phyloP scores from a whole-genome alignment of 2,329 filamentous ascomycete genomes.

The Sarocladium kiliense region DNA sequence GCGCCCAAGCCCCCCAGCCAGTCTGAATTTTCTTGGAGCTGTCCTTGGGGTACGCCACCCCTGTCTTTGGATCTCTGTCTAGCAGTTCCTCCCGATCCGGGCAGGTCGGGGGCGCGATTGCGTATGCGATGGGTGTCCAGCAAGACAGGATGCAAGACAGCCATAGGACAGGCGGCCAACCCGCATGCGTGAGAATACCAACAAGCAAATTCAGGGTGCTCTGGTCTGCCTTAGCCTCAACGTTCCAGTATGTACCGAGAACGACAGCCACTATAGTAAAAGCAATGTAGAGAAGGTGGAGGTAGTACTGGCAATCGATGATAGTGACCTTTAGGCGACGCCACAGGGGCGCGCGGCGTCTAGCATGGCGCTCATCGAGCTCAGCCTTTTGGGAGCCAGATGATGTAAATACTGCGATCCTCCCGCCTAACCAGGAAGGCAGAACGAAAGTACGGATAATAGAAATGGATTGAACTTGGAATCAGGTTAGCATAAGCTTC shows the following conservation, averaged over 20 bases:
- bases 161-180: constrained; percentile 49
- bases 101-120: constrained; percentile 45
- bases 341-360: constrained; percentile 37
- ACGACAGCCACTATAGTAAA: constrained; percentile 38
- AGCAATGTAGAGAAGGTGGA: constrained; percentile 42
- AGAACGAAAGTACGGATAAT: constrained; percentile 45
- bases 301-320: constrained; percentile 37
- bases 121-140: constrained; percentile 28
- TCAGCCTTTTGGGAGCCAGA: constrained; percentile 44
- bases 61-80: constrained; percentile 39
- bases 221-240: constrained; percentile 28
- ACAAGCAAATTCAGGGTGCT: constrained; percentile 31
- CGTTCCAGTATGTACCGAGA: constrained; percentile 36
- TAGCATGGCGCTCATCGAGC: constrained; percentile 45
- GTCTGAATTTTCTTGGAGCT: constrained; percentile 33
- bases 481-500: neutral
- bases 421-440: constrained; percentile 48
- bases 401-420: constrained; percentile 26
- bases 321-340: constrained; percentile 39
- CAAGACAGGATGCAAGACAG: constrained; percentile 38
- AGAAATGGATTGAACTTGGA: constrained; percentile 27
- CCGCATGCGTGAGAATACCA: constrained; percentile 45
- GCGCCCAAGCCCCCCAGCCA: constrained; percentile 1
- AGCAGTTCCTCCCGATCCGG: constrained; percentile 46
- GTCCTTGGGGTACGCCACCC: constrained; percentile 36